Base-by-base conservation (phyloP, 257 asterid genomes). In the Rhazya stricta region DNA sequence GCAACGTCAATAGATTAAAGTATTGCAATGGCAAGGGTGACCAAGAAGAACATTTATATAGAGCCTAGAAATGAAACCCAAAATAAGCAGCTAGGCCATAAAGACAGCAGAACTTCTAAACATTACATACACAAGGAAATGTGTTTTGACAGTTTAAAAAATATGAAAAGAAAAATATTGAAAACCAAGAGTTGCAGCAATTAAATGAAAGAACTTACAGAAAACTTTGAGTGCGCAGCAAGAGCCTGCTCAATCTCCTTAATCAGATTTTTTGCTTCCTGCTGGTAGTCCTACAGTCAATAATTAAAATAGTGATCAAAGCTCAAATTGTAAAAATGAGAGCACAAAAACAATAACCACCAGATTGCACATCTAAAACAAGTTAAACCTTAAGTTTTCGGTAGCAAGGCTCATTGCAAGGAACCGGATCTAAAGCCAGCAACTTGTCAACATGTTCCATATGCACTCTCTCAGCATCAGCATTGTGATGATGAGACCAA, bases 191-290 rank as follows among this genome's bases (percentile, higher is more conserved):
- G 69, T 71, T 13, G 29, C 76, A 48, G 42, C 71, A 82, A 58
- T 69, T 62, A 27, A 72, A n/a, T 41, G 62, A 76, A 78, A 78
- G 45, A 73, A 67, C 79, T 88, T 87, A 91, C 97, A 75, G 89
- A 84, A 78, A 80, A 72, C 71, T 74, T 87, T 25, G 94, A 81
- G 67, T 79, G 74, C 71, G 27, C 53, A 37, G 83, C 56, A 76
- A 91, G 83, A 79, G 92, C 88, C 82, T 81, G 78, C 81, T 86
- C 86, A 72, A 91, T 89, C 83, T 94, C 94, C 75, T 82, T 85
- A 78, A 82, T 88, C 91, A 94, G 85, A 69, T 69, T 46, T 54
- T 69, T 77, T 29, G 94, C 97, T 78, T 84, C 89, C 80, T 84
- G 83, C 76, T 83, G 85, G 83, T 81, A 86, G 74, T 84, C 90